Evolutionary conservation across 805 yeast genomes (phyloP).

Genomic region (Spencermartinsiella europaea): DNA sequence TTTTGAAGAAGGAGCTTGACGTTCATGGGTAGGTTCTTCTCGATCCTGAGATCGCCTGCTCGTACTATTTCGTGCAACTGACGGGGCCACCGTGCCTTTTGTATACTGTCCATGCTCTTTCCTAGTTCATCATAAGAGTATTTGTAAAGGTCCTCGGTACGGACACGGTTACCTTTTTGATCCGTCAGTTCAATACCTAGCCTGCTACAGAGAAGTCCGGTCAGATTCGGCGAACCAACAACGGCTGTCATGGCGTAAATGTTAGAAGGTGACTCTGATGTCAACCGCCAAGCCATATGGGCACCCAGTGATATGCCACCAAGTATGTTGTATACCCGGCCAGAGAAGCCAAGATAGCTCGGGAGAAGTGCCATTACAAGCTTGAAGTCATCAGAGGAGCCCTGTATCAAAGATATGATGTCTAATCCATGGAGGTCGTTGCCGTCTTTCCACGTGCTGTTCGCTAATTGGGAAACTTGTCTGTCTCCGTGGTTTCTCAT

Average conservation of each 20-base stretch:
- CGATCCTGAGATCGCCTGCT: conserved; percentile 11
- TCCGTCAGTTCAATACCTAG: conserved; percentile 1
- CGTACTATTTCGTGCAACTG: conserved; percentile 14
- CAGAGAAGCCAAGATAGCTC: conserved; percentile 24
- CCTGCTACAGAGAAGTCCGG: conserved; percentile 38
- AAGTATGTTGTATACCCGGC: conserved; percentile 33
- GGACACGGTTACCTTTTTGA: not conserved
- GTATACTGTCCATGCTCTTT: not conserved
- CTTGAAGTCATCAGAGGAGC: conserved; percentile 41
- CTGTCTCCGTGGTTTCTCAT: conserved; percentile 53
- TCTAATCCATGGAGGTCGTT: conserved; percentile 47
- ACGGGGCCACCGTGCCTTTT: conserved; percentile 17
- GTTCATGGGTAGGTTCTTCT: conserved; percentile 12
- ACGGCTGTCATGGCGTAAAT: conserved; percentile 6
- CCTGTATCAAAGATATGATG: conserved; percentile 44
- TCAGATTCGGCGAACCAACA: conserved; percentile 45
- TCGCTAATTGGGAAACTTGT: conserved; percentile 29
- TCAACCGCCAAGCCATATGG: conserved; percentile 45
- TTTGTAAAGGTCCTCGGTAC: not conserved
- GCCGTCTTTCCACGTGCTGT: conserved; percentile 43
- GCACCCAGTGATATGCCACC: conserved; percentile 55
- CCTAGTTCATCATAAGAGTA: not conserved
- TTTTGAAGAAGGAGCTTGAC: conserved; percentile 28
- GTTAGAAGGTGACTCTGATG: conserved; percentile 26
- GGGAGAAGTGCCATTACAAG: conserved; percentile 43